These are phyloP conservation scores for Rhodotorula taiwanensis DNA, from an alignment of 768 basidiomycete species.

Conservation along the genomic window DNA sequence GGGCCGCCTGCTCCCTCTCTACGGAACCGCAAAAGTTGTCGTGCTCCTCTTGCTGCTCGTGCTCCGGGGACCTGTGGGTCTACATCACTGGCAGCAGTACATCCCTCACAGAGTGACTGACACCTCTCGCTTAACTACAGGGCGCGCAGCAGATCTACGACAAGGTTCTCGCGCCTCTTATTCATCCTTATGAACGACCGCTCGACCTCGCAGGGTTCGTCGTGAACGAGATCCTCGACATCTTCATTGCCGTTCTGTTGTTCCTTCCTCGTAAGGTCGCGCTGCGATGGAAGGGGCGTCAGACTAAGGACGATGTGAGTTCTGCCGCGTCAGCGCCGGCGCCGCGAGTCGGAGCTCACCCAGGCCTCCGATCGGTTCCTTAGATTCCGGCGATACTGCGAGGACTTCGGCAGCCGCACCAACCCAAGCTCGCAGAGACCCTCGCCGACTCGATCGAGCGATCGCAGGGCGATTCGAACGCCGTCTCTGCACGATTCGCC, in stretches of 20 bases:
- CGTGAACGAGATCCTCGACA: conserved; percentile 16
- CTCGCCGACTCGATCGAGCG: conserved; percentile 28
- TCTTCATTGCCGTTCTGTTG: conserved; percentile 2
- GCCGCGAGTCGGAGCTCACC: background rate
- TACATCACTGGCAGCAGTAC: too few relatives aligned
- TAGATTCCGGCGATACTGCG: conserved; percentile 28
- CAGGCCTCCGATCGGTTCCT: background rate
- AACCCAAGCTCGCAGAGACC: conserved; percentile 5
- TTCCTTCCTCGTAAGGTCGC: conserved; percentile 6
- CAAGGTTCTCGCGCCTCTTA: conserved; percentile 17
- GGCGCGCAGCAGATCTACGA: conserved; percentile 20
- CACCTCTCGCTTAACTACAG: background rate
- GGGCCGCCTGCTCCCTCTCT: conserved; percentile 13
- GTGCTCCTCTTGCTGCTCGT: conserved; percentile 13
- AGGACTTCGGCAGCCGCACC: conserved; percentile 13
- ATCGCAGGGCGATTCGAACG: background rate
- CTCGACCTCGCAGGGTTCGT: conserved; percentile 28
- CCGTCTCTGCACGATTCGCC: conserved; percentile 6
- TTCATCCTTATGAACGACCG: conserved; percentile 29
- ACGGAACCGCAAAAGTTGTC: conserved; percentile 19
- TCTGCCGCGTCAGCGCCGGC: background rate
- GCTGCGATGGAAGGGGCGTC: background rate
- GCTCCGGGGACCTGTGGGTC: conserved; percentile 15
- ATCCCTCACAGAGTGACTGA: too few relatives aligned
- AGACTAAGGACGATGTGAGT: conserved; percentile 9